Base-by-base conservation (phyloP, 73 alveolate species). In the Paramecium sexaurelia region DNA sequence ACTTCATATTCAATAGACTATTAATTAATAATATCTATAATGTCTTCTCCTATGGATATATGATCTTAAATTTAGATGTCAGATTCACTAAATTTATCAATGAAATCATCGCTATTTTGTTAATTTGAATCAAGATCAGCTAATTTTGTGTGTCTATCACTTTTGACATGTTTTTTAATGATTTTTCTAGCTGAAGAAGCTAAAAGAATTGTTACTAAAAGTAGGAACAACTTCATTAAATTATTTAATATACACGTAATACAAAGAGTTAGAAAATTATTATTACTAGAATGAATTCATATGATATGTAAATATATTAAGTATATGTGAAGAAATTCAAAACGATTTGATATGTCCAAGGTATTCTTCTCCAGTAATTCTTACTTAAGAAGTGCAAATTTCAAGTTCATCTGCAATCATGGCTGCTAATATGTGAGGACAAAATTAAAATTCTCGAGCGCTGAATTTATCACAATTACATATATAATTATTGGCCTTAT, bases 371-470 rank as follows among this genome's bases (percentile, higher is more conserved):
- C 67, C 67, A 1, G 67, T 51, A 51, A 51, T 51, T 51, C 67
- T 51, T 5, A 51, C 83, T 61, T 61, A 24, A 24, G 83, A 29
- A 26, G 39, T 26, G 26, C 83, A 61, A 7, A 61, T 29, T 11
- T 61, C 39, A 3, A 61, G 26, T 61, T 61, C 83, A 29, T 61
- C 83, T 6, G 83, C 83, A 26, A 61, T 29, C 83, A 61, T 61
- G 1, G 43, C 83, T 4, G 83, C 83, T 61, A 61, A 61, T 11
- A 61, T 61, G 26, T 61, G 83, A 29, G 83, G 83, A 61, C 83
- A 61, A 10, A 61, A 26, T 32, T 61, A 61, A 24, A 61, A 61
- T 61, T 61, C 83, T 11, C 43, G 39, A 29, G 83, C 83, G 10
- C 17, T 32, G 43, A 61, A 61, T 61, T 61, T 61, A 26, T 26